Conservation (phyloP, 2,329 filamentous ascomycete genomes). For the Phialophora expanda region DNA sequence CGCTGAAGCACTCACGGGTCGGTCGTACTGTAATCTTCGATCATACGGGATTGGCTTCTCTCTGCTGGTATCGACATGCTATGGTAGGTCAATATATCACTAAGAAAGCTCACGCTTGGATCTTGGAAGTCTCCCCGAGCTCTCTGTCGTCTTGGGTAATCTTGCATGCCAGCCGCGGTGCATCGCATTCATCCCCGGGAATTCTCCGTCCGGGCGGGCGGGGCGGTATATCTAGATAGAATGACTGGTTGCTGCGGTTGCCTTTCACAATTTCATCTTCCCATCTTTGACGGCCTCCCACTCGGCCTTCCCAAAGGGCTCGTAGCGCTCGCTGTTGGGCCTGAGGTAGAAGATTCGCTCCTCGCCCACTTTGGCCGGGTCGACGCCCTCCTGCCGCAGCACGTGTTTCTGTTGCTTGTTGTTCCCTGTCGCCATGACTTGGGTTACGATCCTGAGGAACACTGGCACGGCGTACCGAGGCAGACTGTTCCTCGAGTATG, state of each 20-base stretch:
- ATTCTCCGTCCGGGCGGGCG: background rate
- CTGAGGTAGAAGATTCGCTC: conserved; percentile 70
- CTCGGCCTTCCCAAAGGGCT: conserved; percentile 68
- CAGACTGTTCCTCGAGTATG: conserved; percentile 57
- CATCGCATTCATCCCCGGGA: no score
- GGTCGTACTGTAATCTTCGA: background rate
- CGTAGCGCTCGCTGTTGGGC: conserved; percentile 63
- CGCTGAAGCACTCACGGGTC: background rate
- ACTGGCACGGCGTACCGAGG: conserved; percentile 78
- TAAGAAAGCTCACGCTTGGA: background rate
- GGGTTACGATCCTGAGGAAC: conserved; percentile 71
- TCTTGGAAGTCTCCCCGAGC: background rate
- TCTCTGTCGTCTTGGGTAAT: background rate
- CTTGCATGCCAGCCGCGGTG: no score
- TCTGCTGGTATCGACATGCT: background rate
- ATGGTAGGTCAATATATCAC: background rate
- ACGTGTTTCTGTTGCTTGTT: conserved; percentile 86
- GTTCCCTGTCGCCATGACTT: conserved; percentile 75
- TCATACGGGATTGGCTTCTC: background rate
- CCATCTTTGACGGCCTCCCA: conserved; percentile 73
- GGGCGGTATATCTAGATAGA: no score
- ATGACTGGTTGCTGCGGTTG: background rate
- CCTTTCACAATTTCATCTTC: conserved; percentile 67
- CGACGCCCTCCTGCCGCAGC: conserved; percentile 74
- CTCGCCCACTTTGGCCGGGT: conserved; percentile 60